phyloP scores from a whole-genome alignment of 495 filamentous ascomycete species.

The Xylaria cubensis region DNA sequence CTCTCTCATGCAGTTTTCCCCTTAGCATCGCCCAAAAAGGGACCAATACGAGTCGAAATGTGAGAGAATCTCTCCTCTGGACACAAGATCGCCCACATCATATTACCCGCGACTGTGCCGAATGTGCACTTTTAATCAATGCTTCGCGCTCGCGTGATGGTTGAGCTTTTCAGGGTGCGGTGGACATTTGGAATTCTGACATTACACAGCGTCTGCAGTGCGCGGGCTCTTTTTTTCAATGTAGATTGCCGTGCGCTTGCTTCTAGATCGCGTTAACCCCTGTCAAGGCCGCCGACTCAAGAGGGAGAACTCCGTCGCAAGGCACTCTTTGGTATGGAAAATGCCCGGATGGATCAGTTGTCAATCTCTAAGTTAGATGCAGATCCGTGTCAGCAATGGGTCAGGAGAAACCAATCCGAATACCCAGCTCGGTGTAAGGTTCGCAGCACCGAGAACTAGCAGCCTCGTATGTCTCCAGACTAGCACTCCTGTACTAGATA shows the following conservation, averaged over 20 bases:
- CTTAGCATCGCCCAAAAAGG: no score
- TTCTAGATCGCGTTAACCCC: neutral
- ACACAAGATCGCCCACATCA: no score
- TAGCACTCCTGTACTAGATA: no score
- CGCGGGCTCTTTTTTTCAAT: neutral
- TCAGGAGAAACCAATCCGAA: neutral
- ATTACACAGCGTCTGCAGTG: neutral
- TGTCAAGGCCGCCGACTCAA: neutral
- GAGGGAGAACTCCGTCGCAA: neutral
- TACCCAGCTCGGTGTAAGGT: neutral
- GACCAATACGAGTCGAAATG: no score
- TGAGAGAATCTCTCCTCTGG: neutral
- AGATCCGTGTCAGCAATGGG: conserved; percentile 1
- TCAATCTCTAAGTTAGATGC: neutral
- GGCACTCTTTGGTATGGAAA: neutral
- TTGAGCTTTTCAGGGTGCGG: neutral
- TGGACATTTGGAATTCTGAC: neutral
- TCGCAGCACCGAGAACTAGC: neutral
- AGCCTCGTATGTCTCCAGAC: neutral
- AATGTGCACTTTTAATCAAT: neutral
- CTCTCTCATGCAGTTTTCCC: no score
- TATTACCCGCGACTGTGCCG: neutral
- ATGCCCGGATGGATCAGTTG: neutral
- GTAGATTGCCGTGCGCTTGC: neutral
- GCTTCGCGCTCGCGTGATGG: neutral